Conservation (phyloP, 2,329 filamentous ascomycete genomes). For the Pseudogymnoascus sp. region DNA sequence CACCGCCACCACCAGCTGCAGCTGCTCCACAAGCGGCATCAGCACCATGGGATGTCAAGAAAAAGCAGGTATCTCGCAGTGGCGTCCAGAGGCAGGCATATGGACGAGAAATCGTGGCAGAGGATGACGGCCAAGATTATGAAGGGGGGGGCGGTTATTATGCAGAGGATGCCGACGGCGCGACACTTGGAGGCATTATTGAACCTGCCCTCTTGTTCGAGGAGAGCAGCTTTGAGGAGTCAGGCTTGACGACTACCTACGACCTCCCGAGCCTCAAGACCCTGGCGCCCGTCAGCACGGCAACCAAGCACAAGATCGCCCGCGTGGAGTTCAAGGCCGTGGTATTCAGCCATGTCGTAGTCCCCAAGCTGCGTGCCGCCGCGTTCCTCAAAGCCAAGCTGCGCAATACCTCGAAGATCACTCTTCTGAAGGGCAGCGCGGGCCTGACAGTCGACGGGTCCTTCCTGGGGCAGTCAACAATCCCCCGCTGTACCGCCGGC, state of each 20-base stretch:
- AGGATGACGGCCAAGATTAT: too few species aligned
- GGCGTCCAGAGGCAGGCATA: too few species aligned
- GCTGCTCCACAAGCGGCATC: not conserved
- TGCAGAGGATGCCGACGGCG: constrained; percentile 15
- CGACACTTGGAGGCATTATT: constrained; percentile 12
- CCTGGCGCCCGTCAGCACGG: constrained; percentile 42
- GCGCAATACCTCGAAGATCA: constrained; percentile 48
- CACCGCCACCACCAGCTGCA: not conserved
- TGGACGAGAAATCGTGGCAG: too few species aligned
- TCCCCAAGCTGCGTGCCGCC: constrained; percentile 52
- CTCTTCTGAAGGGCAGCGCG: constrained; percentile 46
- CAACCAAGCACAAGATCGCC: constrained; percentile 53
- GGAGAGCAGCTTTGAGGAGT: constrained; percentile 50
- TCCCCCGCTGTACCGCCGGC: constrained; percentile 49
- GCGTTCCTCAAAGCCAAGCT: constrained; percentile 54
- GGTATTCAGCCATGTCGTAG: constrained; percentile 48
- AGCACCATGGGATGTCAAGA: not conserved
- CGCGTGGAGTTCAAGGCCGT: constrained; percentile 45
- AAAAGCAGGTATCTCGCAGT: not conserved
- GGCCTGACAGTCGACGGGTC: constrained; percentile 56
- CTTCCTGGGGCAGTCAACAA: constrained; percentile 50
- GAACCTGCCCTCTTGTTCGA: constrained; percentile 35
- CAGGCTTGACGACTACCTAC: constrained; percentile 53
- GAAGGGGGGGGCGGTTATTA: constrained; percentile 7
- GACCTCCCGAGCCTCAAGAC: constrained; percentile 53